These are phyloP conservation scores for Chloropicon primus DNA, from an alignment of 139 green algal species.

Conservation along the genomic window DNA sequence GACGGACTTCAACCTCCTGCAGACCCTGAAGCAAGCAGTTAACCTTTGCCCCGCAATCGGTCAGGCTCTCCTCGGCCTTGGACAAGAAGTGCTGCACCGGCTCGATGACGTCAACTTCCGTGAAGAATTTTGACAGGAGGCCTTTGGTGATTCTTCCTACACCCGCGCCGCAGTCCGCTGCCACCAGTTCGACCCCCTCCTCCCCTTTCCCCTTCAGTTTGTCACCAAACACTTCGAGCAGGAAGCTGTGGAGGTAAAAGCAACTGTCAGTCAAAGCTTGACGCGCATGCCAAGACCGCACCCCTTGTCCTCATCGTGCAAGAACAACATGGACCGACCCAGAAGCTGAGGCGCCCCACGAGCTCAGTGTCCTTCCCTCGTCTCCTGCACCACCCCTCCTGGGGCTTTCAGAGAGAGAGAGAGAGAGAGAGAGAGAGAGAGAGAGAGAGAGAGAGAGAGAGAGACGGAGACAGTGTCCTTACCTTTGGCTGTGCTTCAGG, in stretches of 20 bases:
- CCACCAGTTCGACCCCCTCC: no score
- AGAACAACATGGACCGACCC: no score
- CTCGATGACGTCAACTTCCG: background rate
- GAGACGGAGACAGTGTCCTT: background rate
- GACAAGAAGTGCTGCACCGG: background rate
- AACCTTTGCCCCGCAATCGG: background rate
- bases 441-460: background rate
- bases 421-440: no score
- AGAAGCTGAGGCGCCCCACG: no score
- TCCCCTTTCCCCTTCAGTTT: no score
- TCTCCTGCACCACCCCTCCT: no score
- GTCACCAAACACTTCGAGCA: background rate
- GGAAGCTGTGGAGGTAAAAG: background rate
- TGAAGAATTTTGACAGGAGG: background rate
- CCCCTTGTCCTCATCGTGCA: no score
- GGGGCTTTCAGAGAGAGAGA: no score
- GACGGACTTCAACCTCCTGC: background rate
- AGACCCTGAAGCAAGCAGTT: background rate
- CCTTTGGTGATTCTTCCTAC: background rate
- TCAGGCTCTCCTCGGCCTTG: background rate
- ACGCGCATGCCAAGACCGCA: no score
- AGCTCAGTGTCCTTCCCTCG: no score
- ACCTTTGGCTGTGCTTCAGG: background rate
- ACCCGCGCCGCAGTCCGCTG: background rate
- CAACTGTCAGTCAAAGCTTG: background rate